Percentiles rank a stretch among this genome's conserved stretches.
These are phyloP conservation scores for Ogataea salicorniae DNA, from an alignment of 805 yeast species.

Conservation along the genomic window DNA sequence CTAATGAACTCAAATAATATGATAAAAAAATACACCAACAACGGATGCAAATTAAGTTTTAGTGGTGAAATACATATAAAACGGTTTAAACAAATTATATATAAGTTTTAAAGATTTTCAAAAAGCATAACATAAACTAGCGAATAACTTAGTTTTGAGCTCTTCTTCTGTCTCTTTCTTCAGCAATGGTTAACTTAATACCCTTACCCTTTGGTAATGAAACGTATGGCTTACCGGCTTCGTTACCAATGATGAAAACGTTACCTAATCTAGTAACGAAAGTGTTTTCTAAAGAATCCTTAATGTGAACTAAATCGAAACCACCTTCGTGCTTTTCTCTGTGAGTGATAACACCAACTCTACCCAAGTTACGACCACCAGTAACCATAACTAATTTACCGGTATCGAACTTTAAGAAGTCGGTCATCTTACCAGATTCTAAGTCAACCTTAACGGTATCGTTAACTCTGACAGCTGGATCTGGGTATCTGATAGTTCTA, in stretches of 20 bases:
- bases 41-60: too few relatives aligned
- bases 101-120: not conserved
- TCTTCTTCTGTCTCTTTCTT: constrained; percentile 98
- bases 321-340: constrained; percentile 98
- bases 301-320: constrained; percentile 94
- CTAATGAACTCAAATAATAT: not conserved
- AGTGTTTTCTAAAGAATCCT: constrained; percentile 90
- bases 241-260: constrained; percentile 88
- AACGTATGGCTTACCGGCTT: constrained; percentile 89
- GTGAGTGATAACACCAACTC: constrained; percentile 94
- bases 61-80: too few relatives aligned
- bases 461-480: constrained; percentile 93
- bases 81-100: not conserved
- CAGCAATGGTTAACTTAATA: constrained; percentile 91
- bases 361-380: constrained; percentile 98
- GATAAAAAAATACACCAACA: not conserved
- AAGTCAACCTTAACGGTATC: constrained; percentile 97
- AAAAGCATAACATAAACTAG: not conserved
- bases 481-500: constrained; percentile 99
- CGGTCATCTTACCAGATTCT: constrained; percentile 90
- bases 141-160: constrained; percentile 50
- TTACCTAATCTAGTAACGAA: constrained; percentile 91
- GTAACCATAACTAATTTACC: constrained; percentile 91
- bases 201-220: constrained; percentile 99
- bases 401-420: constrained; percentile 86